These are phyloP conservation scores for Phaeosphaeria sp. DNA, from an alignment of 2,329 filamentous ascomycete species.

Conservation along the genomic window DNA sequence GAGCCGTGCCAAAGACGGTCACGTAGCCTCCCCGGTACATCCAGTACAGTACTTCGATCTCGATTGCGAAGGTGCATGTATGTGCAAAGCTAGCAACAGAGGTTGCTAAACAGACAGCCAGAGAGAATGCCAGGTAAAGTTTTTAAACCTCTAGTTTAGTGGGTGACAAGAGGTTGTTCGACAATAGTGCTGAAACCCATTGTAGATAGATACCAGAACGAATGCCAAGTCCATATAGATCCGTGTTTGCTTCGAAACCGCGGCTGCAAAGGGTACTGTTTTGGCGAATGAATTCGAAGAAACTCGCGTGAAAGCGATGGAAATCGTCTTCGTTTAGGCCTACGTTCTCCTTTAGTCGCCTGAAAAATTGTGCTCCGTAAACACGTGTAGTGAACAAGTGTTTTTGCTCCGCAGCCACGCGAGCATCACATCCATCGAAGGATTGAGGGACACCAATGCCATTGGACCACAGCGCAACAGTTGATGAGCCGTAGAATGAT, in stretches of 20 bases:
- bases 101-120: background rate
- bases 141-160: background rate
- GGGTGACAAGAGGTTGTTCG: background rate
- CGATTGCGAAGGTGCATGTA: background rate
- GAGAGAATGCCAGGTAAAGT: background rate
- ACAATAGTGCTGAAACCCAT: background rate
- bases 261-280: background rate
- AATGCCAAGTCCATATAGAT: background rate
- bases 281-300: background rate
- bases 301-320: too few species aligned
- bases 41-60: background rate
- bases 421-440: too few species aligned
- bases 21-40: slow-evolving; percentile 1
- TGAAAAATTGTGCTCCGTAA: too few species aligned
- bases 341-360: too few species aligned
- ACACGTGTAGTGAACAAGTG: too few species aligned
- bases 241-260: background rate
- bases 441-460: too few species aligned
- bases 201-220: background rate
- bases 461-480: too few species aligned
- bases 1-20: background rate
- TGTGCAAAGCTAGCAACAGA: background rate
- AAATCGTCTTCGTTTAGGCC: too few species aligned
- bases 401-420: too few species aligned
- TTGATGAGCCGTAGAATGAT: too few species aligned